phyloP scores from a whole-genome alignment of 2,329 filamentous ascomycete species.

The Talaromyces piceae region DNA sequence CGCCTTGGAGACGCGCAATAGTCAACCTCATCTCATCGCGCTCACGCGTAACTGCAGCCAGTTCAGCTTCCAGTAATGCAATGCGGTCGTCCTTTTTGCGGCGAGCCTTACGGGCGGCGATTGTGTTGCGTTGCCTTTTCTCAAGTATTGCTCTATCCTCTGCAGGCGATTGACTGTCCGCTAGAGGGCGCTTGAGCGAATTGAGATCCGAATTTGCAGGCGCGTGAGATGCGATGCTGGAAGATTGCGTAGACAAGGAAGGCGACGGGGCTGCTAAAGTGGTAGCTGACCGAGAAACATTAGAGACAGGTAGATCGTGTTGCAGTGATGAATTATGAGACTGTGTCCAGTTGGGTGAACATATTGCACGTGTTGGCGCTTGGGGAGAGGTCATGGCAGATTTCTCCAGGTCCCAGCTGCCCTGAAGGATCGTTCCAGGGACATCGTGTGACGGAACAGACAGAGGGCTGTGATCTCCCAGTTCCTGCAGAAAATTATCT shows the following conservation, averaged over 20 bases:
- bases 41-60: constrained; percentile 54
- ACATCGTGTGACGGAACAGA: neutral
- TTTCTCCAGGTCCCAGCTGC: neutral
- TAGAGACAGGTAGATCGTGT: neutral
- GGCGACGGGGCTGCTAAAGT: neutral
- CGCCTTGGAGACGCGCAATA: constrained; percentile 58
- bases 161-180: neutral
- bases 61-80: constrained; percentile 51
- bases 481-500: neutral
- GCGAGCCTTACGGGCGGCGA: constrained; percentile 64
- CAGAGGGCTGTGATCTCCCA: neutral
- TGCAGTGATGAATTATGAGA: neutral
- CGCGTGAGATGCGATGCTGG: neutral
- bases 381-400: neutral
- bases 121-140: constrained; percentile 62
- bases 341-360: neutral
- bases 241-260: neutral
- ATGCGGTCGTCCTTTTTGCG: constrained; percentile 64
- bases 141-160: constrained; percentile 7
- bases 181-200: neutral
- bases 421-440: neutral
- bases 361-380: neutral
- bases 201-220: neutral
- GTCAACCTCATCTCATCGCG: constrained; percentile 56
- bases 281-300: neutral